These are phyloP conservation scores for Verbascum thapsus DNA, from an alignment of 257 asterid species.

Conservation along the genomic window DNA sequence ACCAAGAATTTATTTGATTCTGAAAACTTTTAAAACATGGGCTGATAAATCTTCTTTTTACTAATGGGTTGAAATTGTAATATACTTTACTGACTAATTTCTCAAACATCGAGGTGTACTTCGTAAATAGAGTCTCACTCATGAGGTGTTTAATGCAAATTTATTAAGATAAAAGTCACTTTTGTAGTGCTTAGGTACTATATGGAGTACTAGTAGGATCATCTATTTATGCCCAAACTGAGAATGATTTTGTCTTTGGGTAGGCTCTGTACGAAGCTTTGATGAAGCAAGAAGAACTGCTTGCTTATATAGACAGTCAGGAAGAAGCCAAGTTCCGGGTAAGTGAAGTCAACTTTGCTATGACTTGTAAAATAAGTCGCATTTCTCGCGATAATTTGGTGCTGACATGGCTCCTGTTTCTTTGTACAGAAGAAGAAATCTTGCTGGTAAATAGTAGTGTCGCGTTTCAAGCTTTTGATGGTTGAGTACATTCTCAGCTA, in stretches of 20 bases:
- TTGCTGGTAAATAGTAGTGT: constrained; percentile 57
- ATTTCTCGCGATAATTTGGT: neutral
- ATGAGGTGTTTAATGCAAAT: no score
- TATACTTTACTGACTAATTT: no score
- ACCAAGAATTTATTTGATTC: no score
- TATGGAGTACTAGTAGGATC: no score
- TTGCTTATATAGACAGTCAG: constrained; percentile 87
- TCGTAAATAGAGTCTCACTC: no score
- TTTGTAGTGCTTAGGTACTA: no score
- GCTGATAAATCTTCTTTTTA: no score
- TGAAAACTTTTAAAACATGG: no score
- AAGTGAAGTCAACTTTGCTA: constrained; percentile 25
- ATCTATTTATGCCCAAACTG: neutral
- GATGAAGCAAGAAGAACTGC: constrained; percentile 97
- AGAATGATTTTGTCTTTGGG: constrained; percentile 23
- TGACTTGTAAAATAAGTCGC: neutral
- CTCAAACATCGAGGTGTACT: no score
- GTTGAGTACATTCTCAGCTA: constrained; percentile 18
- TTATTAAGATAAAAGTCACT: no score
- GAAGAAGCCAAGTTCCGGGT: constrained; percentile 80
- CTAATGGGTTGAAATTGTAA: no score
- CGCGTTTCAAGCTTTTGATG: constrained; percentile 24
- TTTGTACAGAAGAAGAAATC: constrained; percentile 72
- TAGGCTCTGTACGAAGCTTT: constrained; percentile 93
- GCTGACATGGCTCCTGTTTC: constrained; percentile 14